Conservation (phyloP, 495 filamentous ascomycete species). For the Letharia columbiana region DNA sequence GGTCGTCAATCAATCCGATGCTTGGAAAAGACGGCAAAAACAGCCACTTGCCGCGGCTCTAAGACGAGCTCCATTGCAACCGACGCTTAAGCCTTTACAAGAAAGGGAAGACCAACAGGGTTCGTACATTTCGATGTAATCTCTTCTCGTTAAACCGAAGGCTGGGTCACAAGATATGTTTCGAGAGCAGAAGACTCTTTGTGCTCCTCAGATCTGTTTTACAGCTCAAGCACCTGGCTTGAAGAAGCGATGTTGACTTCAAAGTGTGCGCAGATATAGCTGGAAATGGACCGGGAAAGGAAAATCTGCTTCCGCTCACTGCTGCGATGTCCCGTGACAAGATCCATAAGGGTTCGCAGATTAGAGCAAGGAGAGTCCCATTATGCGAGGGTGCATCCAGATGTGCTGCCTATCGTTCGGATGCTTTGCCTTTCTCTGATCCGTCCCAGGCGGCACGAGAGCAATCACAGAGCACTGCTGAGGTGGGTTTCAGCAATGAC, state of each 20-base stretch:
- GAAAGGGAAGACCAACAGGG: constrained; percentile 16
- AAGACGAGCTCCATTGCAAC: constrained; percentile 34
- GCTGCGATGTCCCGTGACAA: not conserved
- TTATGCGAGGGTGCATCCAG: not conserved
- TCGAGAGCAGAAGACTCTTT: not conserved
- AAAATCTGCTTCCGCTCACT: constrained; percentile 25
- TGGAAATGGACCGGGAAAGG: constrained; percentile 41
- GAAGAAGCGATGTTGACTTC: not conserved
- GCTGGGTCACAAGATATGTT: not conserved
- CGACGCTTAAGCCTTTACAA: constrained; percentile 31
- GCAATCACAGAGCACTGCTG: not conserved
- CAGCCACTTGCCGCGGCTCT: constrained; percentile 29
- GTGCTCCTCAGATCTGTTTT: not conserved
- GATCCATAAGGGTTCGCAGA: not conserved
- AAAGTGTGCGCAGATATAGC: constrained; percentile 28
- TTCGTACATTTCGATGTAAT: constrained; percentile 4
- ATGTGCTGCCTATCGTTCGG: not conserved
- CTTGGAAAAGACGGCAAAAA: constrained; percentile 23
- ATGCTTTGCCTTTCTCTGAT: not conserved
- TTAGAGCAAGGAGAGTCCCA: not conserved
- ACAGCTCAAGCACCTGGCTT: not conserved
- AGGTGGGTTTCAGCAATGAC: not conserved
- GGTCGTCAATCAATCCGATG: constrained; percentile 24
- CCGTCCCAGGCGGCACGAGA: too few relatives aligned
- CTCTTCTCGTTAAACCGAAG: not conserved